Evolutionary conservation across 2,329 filamentous ascomycete species (phyloP).

Genomic region (Aspergillus tanneri): DNA sequence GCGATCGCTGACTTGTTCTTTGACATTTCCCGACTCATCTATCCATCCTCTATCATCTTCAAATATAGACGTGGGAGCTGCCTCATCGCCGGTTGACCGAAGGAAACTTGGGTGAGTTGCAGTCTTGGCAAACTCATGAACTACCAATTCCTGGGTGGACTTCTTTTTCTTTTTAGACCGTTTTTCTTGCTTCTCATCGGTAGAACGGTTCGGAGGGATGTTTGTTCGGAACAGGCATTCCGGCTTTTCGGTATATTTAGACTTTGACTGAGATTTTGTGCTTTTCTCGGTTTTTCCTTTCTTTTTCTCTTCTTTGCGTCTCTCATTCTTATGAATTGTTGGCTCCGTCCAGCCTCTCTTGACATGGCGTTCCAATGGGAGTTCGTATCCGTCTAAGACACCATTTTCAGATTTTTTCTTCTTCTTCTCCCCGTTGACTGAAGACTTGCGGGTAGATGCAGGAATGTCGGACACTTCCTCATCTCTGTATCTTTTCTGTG

Average conservation of each 20-base stretch:
- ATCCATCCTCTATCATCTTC: conserved; percentile 88
- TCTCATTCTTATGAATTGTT: conserved; percentile 46
- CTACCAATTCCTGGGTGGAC: conserved; percentile 62
- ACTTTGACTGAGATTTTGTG: conserved; percentile 60
- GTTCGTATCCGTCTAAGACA: conserved; percentile 65
- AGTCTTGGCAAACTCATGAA: conserved; percentile 89
- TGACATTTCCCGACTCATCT: conserved; percentile 71
- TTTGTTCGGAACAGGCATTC: conserved; percentile 85
- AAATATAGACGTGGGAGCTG: conserved; percentile 61
- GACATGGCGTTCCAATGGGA: conserved; percentile 73
- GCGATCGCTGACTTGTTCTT: conserved; percentile 45
- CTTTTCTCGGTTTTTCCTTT: conserved; percentile 57
- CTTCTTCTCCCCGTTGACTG: conserved; percentile 43
- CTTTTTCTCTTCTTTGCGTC: conserved; percentile 48
- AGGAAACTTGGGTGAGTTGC: conserved; percentile 80
- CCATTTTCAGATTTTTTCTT: conserved; percentile 56
- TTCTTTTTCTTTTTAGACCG: conserved; percentile 64
- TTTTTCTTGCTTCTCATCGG: conserved; percentile 34
- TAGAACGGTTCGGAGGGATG: conserved; percentile 60
- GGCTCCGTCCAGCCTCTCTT: conserved; percentile 87
- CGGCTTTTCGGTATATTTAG: conserved; percentile 75
- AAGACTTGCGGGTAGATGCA: conserved; percentile 32
- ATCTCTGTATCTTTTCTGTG: conserved; percentile 54
- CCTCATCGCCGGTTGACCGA: conserved; percentile 53
- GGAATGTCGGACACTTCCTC: conserved; percentile 37